Evolutionary conservation across 2,329 filamentous ascomycete species (phyloP), one percentile per base, ranked within the genome.

Genomic region (Cladosporium sp.): DNA sequence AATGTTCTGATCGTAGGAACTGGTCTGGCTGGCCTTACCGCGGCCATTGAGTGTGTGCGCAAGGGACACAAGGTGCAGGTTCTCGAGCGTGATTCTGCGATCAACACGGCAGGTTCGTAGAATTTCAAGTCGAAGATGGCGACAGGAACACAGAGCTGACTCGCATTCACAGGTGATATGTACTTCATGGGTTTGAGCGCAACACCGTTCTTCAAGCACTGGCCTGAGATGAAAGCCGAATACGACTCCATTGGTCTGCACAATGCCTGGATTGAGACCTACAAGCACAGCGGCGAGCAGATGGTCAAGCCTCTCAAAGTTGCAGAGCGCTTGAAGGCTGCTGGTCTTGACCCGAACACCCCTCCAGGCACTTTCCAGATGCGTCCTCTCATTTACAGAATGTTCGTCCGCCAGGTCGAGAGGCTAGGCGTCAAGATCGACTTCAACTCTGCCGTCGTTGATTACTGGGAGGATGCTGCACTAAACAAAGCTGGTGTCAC

Each of bases 171-270:
- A 76, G 78, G 78, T 47, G 79, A 82, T 63, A 80, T 80, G 75
- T 80, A 79, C 65, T 80, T 80, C 61, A 80, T 82, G 74, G 76
- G 78, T 8, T 69, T 80, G 18, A 78, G 74, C 41, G 77, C 77
- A 18, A 80, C 75, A 39, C 71, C 69, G 32, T 79, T 79, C 65
- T 73, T 80, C 61, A 76, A 74, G 61, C 75, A 79, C 53, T 80
- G 77, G 76, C 76, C 77, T 8, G 74, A 78, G 47, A 68, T 82
- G 60, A 66, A 69, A 36, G 64, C 70, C 43, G 76, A 80, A 56
- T 80, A 76, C 63, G 70, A 75, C 49, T 57, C 63, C 7, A 79
- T 80, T 45, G 78, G 75, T 15, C 71, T 79, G 44, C 74, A 78
- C 58, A 74, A 79, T 60, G 71, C 74, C 12, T 79, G 75, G 74